These are phyloP conservation scores for Geotrichum fermentans DNA, from an alignment of 1,139 yeast species.

Conservation along the genomic window DNA sequence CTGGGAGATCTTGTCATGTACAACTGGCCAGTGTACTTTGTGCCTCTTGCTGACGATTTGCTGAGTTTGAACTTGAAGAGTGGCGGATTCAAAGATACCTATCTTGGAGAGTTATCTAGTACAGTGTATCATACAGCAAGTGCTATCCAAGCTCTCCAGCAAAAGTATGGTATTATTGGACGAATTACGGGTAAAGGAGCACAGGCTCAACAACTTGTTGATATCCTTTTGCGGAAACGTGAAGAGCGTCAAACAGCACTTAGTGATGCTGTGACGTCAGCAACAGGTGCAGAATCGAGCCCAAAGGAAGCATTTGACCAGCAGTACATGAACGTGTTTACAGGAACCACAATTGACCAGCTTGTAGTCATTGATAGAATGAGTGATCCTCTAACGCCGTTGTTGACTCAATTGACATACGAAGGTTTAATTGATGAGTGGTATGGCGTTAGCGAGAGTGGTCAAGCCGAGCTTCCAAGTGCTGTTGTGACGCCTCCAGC, in stretches of 20 bases:
- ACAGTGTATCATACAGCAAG: slow-evolving; percentile 42
- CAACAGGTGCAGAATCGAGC: slow-evolving; percentile 13
- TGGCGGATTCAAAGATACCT: slow-evolving; percentile 37
- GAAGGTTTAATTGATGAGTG: slow-evolving; percentile 77
- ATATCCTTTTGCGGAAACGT: slow-evolving; percentile 32
- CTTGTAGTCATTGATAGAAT: slow-evolving; percentile 74
- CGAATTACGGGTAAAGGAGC: slow-evolving; percentile 49
- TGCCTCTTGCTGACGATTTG: slow-evolving; percentile 35
- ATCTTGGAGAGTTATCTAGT: slow-evolving; percentile 36
- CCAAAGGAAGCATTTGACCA: slow-evolving; percentile 27
- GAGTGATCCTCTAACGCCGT: slow-evolving; percentile 64
- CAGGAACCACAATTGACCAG: slow-evolving; percentile 38
- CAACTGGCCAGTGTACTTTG: slow-evolving; percentile 37
- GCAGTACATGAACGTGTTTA: slow-evolving; percentile 33
- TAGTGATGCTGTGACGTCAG: slow-evolving; percentile 22
- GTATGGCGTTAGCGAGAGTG: slow-evolving; percentile 48
- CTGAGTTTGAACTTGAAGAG: slow-evolving; percentile 35
- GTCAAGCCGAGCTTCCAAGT: slow-evolving; percentile 42
- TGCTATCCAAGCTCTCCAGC: slow-evolving; percentile 39
- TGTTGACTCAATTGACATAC: slow-evolving; percentile 74
- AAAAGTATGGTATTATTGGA: slow-evolving; percentile 38
- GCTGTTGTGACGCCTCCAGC: slow-evolving; percentile 29
- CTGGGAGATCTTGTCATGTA: slow-evolving; percentile 39
- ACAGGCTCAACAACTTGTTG: slow-evolving; percentile 42
- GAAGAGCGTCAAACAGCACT: slow-evolving; percentile 27